These are phyloP conservation scores for Cucumis hystrix DNA, from an alignment of 306 rosid genomes.

Conservation along the genomic window DNA sequence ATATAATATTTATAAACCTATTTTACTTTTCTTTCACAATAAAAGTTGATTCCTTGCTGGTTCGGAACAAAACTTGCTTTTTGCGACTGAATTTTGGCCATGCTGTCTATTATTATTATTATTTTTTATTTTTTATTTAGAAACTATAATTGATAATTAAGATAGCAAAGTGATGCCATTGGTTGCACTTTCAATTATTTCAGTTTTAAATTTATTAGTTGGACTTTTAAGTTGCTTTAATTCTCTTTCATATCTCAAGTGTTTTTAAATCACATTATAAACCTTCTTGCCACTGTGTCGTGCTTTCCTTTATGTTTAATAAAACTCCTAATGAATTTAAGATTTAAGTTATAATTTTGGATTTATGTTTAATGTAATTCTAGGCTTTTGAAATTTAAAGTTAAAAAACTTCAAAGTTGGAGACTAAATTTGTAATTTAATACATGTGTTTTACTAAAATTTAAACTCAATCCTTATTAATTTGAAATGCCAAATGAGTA, in stretches of 20 bases:
- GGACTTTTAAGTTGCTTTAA: not conserved
- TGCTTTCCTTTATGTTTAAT: not conserved
- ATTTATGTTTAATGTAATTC: no score
- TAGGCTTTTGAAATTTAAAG: no score
- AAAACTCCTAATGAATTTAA: no score
- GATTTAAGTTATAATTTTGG: no score
- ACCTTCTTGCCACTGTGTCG: not conserved
- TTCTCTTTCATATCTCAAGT: not conserved
- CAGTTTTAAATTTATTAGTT: not conserved
- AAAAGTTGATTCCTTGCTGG: not conserved
- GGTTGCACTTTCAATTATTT: not conserved
- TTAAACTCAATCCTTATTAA: no score
- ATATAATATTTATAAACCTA: not conserved
- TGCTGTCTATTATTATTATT: not conserved
- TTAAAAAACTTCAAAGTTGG: no score
- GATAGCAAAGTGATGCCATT: not conserved
- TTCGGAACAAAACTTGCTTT: not conserved
- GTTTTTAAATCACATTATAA: not conserved
- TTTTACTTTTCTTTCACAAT: not conserved
- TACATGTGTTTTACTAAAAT: no score
- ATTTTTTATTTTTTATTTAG: not conserved
- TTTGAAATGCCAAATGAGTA: no score
- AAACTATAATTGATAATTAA: not conserved
- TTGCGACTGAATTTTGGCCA: not conserved
- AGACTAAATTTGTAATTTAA: no score